Evolutionary conservation across 768 basidiomycete species (phyloP).

Genomic region (Podaxis sp.): DNA sequence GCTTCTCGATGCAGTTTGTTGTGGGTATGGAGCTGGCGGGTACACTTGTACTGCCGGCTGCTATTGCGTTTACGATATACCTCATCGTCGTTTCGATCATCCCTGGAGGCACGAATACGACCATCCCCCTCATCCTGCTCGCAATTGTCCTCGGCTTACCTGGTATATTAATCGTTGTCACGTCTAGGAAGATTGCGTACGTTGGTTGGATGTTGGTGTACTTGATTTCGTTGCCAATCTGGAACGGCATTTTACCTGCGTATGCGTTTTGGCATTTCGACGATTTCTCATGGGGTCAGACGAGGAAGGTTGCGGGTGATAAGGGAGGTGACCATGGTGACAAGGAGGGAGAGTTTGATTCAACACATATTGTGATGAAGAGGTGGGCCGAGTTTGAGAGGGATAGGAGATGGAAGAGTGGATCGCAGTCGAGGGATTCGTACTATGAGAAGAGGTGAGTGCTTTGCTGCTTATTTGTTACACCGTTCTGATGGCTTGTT

Average conservation of each 20-base stretch:
- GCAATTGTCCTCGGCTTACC: slow-evolving; percentile 96
- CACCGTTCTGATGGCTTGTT: slow-evolving; percentile 17
- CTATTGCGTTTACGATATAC: slow-evolving; percentile 95
- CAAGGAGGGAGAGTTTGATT: slow-evolving; percentile 98
- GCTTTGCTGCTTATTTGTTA: slow-evolving; percentile 13
- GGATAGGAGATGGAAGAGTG: slow-evolving; percentile 90
- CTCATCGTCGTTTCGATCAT: slow-evolving; percentile 88
- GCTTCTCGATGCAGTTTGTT: slow-evolving; percentile 99
- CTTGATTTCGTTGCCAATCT: slow-evolving; percentile 88
- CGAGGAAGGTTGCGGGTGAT: slow-evolving; percentile 78
- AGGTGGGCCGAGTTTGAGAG: slow-evolving; percentile 98
- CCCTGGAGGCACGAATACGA: slow-evolving; percentile 72
- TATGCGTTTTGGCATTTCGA: slow-evolving; percentile 99
- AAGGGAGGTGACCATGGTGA: slow-evolving; percentile 74
- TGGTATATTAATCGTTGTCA: slow-evolving; percentile 93
- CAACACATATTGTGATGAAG: slow-evolving; percentile 97
- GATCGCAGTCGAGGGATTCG: slow-evolving; percentile 77
- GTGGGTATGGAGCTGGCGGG: slow-evolving; percentile 98
- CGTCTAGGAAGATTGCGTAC: slow-evolving; percentile 90
- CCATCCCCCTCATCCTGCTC: slow-evolving; percentile 90
- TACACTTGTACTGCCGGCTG: slow-evolving; percentile 94
- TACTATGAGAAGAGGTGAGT: slow-evolving; percentile 75
- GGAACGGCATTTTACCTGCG: slow-evolving; percentile 94
- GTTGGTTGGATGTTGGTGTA: slow-evolving; percentile 98
- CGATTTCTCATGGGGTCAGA: slow-evolving; percentile 98